phyloP scores from a whole-genome alignment of 371 early-diverging fungal genomes.

The Haplosporangium sp. region DNA sequence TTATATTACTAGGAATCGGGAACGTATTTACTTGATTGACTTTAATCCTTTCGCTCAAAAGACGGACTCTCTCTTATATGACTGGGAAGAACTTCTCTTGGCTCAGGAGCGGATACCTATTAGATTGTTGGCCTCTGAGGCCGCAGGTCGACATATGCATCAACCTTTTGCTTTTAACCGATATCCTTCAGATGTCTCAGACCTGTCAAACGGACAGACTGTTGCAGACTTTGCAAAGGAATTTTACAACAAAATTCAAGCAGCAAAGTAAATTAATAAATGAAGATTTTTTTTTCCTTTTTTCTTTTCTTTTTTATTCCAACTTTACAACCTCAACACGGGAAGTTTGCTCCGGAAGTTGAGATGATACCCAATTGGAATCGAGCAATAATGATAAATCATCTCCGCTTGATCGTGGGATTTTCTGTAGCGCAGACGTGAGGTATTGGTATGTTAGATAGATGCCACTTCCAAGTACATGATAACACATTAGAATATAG shows the following conservation, averaged over 20 bases:
- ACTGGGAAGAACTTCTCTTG: constrained; percentile 80
- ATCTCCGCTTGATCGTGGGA: constrained; percentile 59
- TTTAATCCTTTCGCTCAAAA: constrained; percentile 86
- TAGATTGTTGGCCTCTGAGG: constrained; percentile 63
- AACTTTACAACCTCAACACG: constrained; percentile 22
- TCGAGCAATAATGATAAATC: constrained; percentile 80
- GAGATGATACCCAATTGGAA: constrained; percentile 77
- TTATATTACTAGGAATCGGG: constrained; percentile 72
- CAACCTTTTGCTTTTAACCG: constrained; percentile 71
- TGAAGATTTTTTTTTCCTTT: neutral
- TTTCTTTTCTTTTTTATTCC: constrained; percentile 10
- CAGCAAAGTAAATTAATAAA: constrained; percentile 14
- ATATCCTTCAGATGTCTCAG: constrained; percentile 81
- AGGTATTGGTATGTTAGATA: too few relatives aligned
- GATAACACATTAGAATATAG: neutral
- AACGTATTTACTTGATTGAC: constrained; percentile 83
- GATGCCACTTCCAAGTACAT: too few relatives aligned
- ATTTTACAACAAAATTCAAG: constrained; percentile 62
- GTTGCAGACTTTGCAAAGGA: constrained; percentile 81
- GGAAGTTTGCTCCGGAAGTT: constrained; percentile 56
- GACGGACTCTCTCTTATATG: constrained; percentile 85
- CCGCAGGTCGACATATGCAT: constrained; percentile 59
- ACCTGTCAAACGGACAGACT: constrained; percentile 77
- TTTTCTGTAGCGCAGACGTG: constrained; percentile 41
- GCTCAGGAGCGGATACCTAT: constrained; percentile 49